Percentiles rank a stretch among this genome's conserved stretches.
phyloP scores from a whole-genome alignment of 2,329 filamentous ascomycete species.

The Ophiostoma perfectum region DNA sequence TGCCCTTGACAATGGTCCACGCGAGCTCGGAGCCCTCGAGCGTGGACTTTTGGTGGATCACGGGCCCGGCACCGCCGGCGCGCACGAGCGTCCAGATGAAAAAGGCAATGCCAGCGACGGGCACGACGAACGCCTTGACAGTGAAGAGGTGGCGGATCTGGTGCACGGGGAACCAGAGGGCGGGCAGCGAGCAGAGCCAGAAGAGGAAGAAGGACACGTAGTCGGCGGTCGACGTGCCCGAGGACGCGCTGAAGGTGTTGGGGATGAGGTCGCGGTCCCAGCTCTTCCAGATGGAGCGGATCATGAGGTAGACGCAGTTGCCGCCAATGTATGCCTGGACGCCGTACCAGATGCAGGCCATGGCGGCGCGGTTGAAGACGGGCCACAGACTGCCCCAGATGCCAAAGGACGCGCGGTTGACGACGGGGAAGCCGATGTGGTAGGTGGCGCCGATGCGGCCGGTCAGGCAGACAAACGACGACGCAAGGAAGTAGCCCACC shows the following conservation, averaged over 20 bases:
- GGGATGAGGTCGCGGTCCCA: conserved; percentile 78
- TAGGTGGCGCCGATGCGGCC: conserved; percentile 55
- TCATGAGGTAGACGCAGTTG: conserved; percentile 25
- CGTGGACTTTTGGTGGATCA: conserved; percentile 20
- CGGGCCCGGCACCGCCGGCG: conserved; percentile 26
- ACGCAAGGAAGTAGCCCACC: conserved; percentile 76
- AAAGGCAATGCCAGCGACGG: conserved; percentile 52
- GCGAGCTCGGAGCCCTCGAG: conserved; percentile 30
- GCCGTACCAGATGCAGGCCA: conserved; percentile 24
- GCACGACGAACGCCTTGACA: conserved; percentile 45
- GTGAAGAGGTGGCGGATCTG: conserved; percentile 34
- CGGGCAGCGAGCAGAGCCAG: conserved; percentile 37
- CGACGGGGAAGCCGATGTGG: conserved; percentile 24
- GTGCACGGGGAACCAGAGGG: conserved; percentile 55
- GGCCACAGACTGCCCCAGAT: conserved; percentile 22
- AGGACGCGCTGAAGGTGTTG: conserved; percentile 33
- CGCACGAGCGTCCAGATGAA: conserved; percentile 22
- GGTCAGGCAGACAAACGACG: conserved; percentile 67
- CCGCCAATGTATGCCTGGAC: conserved; percentile 25
- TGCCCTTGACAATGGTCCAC: conserved; percentile 37
- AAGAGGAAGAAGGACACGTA: conserved; percentile 36
- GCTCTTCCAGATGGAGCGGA: conserved; percentile 33
- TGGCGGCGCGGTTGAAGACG: conserved; percentile 20
- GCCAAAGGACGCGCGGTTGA: conserved; percentile 23
- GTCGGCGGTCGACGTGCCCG: conserved; percentile 35